phyloP scores from a whole-genome alignment of 305 asterid genomes.

The Fraxinus velutina region DNA sequence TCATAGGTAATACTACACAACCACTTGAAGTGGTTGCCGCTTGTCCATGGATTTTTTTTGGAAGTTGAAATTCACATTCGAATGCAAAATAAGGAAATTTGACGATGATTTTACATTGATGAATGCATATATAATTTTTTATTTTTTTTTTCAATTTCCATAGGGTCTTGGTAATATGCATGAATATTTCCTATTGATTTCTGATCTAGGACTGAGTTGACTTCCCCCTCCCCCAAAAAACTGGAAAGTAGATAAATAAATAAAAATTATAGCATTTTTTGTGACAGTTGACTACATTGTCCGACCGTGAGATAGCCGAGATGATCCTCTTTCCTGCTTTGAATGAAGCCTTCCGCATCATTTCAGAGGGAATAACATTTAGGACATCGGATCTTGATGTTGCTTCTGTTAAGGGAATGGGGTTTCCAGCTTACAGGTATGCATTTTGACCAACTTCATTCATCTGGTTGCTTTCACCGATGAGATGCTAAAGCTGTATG shows the following conservation, averaged over 20 bases:
- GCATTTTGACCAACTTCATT: slow-evolving; percentile 6
- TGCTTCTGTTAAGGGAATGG: slow-evolving; percentile 63
- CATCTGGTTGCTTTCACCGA: neutral
- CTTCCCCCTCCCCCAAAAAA: neutral
- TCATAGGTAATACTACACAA: neutral
- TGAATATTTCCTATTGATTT: neutral
- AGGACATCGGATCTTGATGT: slow-evolving; percentile 63
- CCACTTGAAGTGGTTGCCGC: neutral
- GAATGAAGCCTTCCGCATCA: slow-evolving; percentile 53
- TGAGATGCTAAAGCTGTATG: slow-evolving; percentile 8
- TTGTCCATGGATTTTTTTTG: neutral
- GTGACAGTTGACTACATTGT: slow-evolving; percentile 30
- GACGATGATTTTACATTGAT: neutral
- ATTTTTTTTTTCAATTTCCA: neutral
- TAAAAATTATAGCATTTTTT: neutral
- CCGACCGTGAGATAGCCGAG: slow-evolving; percentile 40
- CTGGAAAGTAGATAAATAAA: neutral
- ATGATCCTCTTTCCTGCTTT: slow-evolving; percentile 58
- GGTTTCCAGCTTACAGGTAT: slow-evolving; percentile 58
- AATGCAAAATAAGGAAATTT: neutral
- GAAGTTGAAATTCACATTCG: neutral
- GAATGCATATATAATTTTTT: neutral
- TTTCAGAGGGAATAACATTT: slow-evolving; percentile 45
- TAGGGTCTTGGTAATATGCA: neutral
- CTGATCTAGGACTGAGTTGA: neutral